Base-by-base conservation (phyloP, 495 filamentous ascomycete genomes). In the Tetracladium setigerum region DNA sequence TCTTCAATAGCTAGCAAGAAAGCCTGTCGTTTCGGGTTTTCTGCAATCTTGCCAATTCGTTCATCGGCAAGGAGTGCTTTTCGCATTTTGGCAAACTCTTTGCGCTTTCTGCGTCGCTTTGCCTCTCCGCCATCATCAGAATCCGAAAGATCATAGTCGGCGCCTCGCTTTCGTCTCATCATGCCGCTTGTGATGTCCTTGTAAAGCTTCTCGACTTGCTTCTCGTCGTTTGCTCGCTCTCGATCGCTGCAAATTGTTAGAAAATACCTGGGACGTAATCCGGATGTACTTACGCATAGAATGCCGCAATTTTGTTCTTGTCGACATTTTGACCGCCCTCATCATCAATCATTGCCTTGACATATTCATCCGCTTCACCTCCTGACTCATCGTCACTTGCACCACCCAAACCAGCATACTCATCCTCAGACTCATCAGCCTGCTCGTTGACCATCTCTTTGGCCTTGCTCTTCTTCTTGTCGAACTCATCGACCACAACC, bases 371-470 rank as follows among this genome's bases (percentile, higher is more conserved):
- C 33, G 62, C 62, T 49, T 83, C 77, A 33, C 77, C 77, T 30
- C 77, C 79, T 41, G 81, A 84, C 33, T 89, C 87, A 49, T 98
- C 94, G 41, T 91, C 89, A 62, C 87, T 89, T 4, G 75, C 84
- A 35, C 92, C 92, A 38, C 94, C 94, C 34, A 97, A 71, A 2
- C 94, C 94, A 30, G 90, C 92, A 60, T 95, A 99, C 62, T 99
- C 92, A 61, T 99, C 92, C 61, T 97, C 94, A 0, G 94, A 97
- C 69, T 99, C 92, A 55, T 92, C 87, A 33, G 92, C 92, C 57
- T 92, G 87, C 52, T 97, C 92, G 50, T 97, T 77, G 14, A 99
- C 70, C 70, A 95, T 87, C 12, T 82, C 82, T 46, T 81, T 89
- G 0, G 89, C 90, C 56, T 89, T 85, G 64, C 87, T 94, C 60